A percentile compares a stretch with the other conserved stretches of the same genome.
These are phyloP conservation scores for Cercospora citrullina DNA, from an alignment of 2,329 filamentous ascomycete genomes.

Conservation along the genomic window DNA sequence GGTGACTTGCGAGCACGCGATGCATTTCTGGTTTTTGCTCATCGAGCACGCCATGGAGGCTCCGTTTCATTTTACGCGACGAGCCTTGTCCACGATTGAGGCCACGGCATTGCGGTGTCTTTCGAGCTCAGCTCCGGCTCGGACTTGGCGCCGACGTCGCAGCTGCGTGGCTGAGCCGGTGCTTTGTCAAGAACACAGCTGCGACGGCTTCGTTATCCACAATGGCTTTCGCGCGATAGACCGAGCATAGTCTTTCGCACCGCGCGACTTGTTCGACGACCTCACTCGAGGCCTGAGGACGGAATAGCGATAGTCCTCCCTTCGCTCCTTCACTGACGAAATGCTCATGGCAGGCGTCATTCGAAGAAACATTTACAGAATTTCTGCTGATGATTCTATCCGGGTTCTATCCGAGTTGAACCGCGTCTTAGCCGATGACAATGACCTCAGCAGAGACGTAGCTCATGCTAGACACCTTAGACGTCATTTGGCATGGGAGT, in stretches of 20 bases:
- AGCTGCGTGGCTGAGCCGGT: neutral
- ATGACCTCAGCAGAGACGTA: slow-evolving; percentile 5
- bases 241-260: neutral
- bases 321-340: neutral
- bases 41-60: slow-evolving; percentile 8
- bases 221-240: neutral
- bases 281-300: neutral
- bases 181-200: neutral
- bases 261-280: neutral
- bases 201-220: neutral
- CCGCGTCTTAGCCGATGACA: slow-evolving; percentile 5
- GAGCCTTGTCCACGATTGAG: slow-evolving; percentile 2
- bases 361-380: neutral
- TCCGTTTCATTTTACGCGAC: neutral
- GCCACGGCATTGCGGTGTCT: neutral
- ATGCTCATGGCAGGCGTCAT: neutral
- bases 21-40: slow-evolving; percentile 9
- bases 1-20: slow-evolving; percentile 3
- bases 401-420: neutral
- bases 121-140: neutral
- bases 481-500: slow-evolving; percentile 7
- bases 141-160: neutral
- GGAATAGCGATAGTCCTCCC: too few species aligned
- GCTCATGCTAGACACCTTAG: neutral
- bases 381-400: neutral